Conservation (phyloP, 73 alveolate genomes). For the Effrenium voratum region DNA sequence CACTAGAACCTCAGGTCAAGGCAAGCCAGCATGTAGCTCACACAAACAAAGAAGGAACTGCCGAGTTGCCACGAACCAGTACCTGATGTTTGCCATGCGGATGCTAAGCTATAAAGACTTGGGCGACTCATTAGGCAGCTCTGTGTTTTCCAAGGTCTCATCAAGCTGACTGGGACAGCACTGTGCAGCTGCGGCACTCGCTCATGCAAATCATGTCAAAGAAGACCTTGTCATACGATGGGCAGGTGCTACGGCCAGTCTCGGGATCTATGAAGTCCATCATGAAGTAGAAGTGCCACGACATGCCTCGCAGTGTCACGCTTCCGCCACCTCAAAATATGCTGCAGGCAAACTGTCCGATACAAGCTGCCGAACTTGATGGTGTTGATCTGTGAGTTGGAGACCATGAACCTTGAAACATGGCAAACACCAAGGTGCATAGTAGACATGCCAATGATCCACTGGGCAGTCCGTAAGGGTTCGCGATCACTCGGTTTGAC, state of each 20-base stretch:
- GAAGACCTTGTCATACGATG: conserved; percentile 26
- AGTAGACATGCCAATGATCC: too few species aligned
- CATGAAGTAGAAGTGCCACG: conserved; percentile 90
- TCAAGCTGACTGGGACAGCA: background rate
- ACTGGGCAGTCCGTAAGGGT: too few species aligned
- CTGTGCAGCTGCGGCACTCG: conserved; percentile 13
- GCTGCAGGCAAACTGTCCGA: too few species aligned
- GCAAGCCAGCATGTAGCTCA: background rate
- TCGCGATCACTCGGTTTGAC: too few species aligned
- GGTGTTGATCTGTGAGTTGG: conserved; percentile 89
- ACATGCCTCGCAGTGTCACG: conserved; percentile 56
- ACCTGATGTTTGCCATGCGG: too few species aligned
- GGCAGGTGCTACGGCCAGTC: conserved; percentile 3
- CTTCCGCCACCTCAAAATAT: too few species aligned
- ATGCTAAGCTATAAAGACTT: too few species aligned
- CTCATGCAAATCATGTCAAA: conserved; percentile 20
- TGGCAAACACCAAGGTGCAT: background rate
- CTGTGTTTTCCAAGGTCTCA: too few species aligned
- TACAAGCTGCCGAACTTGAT: conserved; percentile 71
- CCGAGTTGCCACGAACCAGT: conserved; percentile 70
- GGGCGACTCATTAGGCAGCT: too few species aligned
- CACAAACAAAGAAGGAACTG: background rate
- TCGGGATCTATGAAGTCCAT: conserved; percentile 67
- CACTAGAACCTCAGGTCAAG: conserved; percentile 49
- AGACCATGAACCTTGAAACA: conserved; percentile 36